phyloP scores from a whole-genome alignment of 208 protist species.

The Crithidia brevicula region DNA sequence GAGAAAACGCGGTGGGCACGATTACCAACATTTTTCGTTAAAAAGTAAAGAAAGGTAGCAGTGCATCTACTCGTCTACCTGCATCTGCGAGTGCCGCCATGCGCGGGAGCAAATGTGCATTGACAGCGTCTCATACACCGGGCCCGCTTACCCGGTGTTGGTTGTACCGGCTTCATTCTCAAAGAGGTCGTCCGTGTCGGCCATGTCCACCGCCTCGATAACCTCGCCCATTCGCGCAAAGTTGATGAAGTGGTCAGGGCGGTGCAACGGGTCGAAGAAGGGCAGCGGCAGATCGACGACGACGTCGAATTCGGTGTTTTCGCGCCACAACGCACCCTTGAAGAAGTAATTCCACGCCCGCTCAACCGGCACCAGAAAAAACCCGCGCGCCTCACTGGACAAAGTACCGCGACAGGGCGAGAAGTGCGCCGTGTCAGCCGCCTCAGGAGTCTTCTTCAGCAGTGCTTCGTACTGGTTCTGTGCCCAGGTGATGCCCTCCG shows the following conservation, averaged over 20 bases:
- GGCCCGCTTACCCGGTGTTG: too few relatives aligned
- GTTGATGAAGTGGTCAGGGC: conserved; percentile 87
- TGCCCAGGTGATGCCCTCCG: conserved; percentile 82
- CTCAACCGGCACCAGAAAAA: conserved; percentile 80
- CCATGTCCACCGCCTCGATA: conserved; percentile 59
- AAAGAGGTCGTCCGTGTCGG: conserved; percentile 69
- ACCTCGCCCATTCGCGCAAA: conserved; percentile 72
- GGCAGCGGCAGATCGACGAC: conserved; percentile 61
- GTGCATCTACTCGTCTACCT: too few relatives aligned
- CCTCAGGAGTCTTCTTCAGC: conserved; percentile 66
- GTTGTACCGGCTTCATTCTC: conserved; percentile 44
- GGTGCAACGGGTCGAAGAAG: conserved; percentile 80
- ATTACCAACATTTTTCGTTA: too few relatives aligned
- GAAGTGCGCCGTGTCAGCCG: conserved; percentile 50
- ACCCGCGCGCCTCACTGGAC: conserved; percentile 66
- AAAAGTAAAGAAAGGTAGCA: too few relatives aligned
- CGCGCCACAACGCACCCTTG: conserved; percentile 77
- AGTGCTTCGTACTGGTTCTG: conserved; percentile 50
- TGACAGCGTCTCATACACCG: too few relatives aligned
- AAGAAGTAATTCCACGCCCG: conserved; percentile 90
- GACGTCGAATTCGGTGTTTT: conserved; percentile 80
- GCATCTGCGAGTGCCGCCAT: too few relatives aligned
- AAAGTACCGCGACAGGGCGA: conserved; percentile 63
- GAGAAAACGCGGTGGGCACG: too few relatives aligned
- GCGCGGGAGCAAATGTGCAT: too few relatives aligned